Base-by-base conservation (phyloP, 192 early-diverging fungal genomes). In the Coemansia sp. region DNA sequence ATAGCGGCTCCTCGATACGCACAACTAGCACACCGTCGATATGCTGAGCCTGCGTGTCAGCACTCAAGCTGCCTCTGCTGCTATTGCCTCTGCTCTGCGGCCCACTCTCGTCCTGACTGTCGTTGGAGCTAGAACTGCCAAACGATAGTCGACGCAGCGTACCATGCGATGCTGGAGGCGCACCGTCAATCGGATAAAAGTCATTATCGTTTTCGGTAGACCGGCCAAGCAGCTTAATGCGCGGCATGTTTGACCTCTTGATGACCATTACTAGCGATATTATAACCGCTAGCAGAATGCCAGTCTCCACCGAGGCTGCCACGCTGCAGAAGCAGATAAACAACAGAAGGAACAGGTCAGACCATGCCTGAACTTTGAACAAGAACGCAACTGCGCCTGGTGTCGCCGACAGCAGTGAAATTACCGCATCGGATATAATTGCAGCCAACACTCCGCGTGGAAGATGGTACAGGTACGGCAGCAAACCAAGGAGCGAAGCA, bases 281-380 rank as follows among this genome's bases (percentile, higher is more conserved):
- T 0, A 89, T 87, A 23, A 99, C 91, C 15, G 94, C 93, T 38
- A 99, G 67, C 60, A 99, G 69, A 5, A 95, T 97, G 27, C 97
- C 97, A 14, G 90, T 88, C 79, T 98, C 94, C 35, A 97, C 86
- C 5, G 93, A 95, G 3, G 97, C 82, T 14, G 91, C 72, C 45
- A 98, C 86, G n/a, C 96, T 99, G 11, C 92, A 82, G 7, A 91
- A 64, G 64, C 97, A 99, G 19, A 95, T 98, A 64, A 96, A 75
- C 25, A 91, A 72, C 52, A 98, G 76, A 38, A 97, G 74, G 1
- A 87, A 86, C 52, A 96, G 69, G 65, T 99, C 97, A 1, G 84
- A 85, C 90, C 90, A 93, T 17, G 91, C 91, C 21, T 76, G 81
- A 54, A 93, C 86, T n/a, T 81, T 77, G 71, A 88, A 87, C 76